Base-by-base conservation (phyloP, 1,139 yeast genomes). In the Candida labiduridarum region DNA sequence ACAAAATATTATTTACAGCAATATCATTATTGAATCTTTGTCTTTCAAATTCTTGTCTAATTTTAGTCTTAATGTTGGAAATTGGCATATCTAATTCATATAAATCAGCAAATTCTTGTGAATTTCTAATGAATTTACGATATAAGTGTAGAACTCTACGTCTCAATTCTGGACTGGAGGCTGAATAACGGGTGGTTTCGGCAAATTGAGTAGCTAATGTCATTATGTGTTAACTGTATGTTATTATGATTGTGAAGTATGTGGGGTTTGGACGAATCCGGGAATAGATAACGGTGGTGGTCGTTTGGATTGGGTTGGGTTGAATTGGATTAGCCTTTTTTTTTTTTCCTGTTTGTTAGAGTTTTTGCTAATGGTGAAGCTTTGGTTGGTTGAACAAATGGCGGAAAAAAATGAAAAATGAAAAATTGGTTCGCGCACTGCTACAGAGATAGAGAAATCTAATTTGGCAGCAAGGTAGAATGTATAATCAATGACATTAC, bases 41-140 rank as follows among this genome's bases (percentile, higher is more conserved):
- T 74, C 96, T 68, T 72, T 89, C 96, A 61, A 89, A 89, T 68
- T 89, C 96, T 68, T 89, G 96, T 79, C 96, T 85, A 58, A 89
- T 80, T 70, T 87, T 88, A 52, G 96, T 87, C 68, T 89, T 85
- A 54, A 89, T 85, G 56, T 81, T 80, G 41, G 94, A 83, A n/a
- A 87, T 84, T 42, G 96, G 95, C 77, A 86, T 81, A 68, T 88
- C 91, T 67, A 89, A 77, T 70, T 87, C 94, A 69, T 89, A 89
- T 63, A 83, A 71, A 69, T 84, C 83, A 59, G 84, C 81, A 63
- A 85, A 78, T 57, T 82, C 85, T 53, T 80, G 72, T 52, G 87
- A 82, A 69, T 80, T 78, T 70, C 87, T 83, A 65, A 82, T 80
- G 65, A 78, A 89, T 64, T 81, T 79, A 59, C 96, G 83, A 78